Conservation (phyloP, 2,329 filamentous ascomycete genomes). For the Fusarium decemcellulare region DNA sequence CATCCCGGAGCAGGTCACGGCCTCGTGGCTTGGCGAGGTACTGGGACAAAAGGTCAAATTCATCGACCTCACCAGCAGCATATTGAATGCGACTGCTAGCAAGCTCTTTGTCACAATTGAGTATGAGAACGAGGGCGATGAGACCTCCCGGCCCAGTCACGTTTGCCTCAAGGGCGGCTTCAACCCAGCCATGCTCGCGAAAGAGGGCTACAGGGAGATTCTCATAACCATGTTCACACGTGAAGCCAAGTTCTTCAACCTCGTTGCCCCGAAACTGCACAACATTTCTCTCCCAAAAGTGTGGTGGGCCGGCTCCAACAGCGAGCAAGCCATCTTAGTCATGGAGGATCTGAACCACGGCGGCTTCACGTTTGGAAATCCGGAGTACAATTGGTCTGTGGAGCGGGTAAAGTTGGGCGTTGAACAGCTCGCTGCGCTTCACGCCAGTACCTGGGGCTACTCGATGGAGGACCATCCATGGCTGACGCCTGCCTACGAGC, state of each 20-base stretch:
- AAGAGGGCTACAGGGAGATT: background rate
- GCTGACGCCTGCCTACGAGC: constrained; percentile 15
- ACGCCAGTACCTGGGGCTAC: constrained; percentile 23
- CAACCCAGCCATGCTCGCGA: constrained; percentile 11
- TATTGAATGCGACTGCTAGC: constrained; percentile 10
- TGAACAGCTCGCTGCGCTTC: constrained; percentile 23
- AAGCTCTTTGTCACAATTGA: constrained; percentile 17
- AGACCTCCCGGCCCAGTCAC: too few species aligned
- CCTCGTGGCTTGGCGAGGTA: constrained; percentile 1
- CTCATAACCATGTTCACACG: constrained; percentile 4
- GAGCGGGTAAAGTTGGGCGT: constrained; percentile 8
- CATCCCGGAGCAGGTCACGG: background rate
- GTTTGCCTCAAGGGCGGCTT: constrained; percentile 21
- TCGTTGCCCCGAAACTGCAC: background rate
- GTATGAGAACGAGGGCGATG: background rate
- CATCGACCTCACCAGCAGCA: background rate
- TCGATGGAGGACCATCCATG: constrained; percentile 6
- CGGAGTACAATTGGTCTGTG: constrained; percentile 4
- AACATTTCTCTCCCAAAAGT: background rate
- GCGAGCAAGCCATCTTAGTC: constrained; percentile 21
- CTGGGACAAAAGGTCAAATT: background rate
- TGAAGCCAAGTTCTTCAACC: constrained; percentile 17
- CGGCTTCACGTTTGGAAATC: constrained; percentile 19
- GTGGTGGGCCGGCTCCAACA: background rate
- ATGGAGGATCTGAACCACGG: constrained; percentile 20